phyloP scores from a whole-genome alignment of 805 yeast species.

The Candida argentea region DNA sequence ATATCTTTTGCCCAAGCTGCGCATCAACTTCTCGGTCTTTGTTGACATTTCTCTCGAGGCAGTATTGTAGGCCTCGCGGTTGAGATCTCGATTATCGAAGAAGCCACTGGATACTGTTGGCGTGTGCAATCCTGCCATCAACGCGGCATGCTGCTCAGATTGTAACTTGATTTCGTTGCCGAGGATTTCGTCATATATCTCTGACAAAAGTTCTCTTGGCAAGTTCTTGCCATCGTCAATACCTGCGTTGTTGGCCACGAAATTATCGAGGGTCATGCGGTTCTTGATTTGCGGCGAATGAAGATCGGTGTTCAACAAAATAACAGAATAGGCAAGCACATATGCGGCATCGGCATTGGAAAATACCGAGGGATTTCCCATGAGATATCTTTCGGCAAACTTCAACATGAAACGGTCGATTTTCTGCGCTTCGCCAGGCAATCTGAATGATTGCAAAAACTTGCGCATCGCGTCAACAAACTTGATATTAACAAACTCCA shows the following conservation, averaged over 20 bases:
- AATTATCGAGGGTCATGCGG: slow-evolving; percentile 83
- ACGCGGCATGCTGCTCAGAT: slow-evolving; percentile 90
- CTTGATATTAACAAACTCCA: slow-evolving; percentile 59
- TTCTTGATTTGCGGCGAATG: slow-evolving; percentile 81
- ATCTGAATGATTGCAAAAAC: slow-evolving; percentile 78
- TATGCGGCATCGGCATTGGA: slow-evolving; percentile 93
- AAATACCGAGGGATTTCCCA: slow-evolving; percentile 82
- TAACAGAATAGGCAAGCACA: slow-evolving; percentile 82
- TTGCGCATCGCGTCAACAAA: slow-evolving; percentile 82
- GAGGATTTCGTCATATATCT: slow-evolving; percentile 69
- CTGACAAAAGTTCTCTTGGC: slow-evolving; percentile 60
- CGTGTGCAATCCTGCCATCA: slow-evolving; percentile 53
- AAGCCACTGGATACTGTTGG: slow-evolving; percentile 36
- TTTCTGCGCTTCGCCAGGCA: slow-evolving; percentile 98
- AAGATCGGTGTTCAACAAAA: slow-evolving; percentile 88
- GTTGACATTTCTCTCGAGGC: slow-evolving; percentile 88
- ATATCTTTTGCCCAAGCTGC: slow-evolving; percentile 43
- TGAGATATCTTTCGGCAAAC: slow-evolving; percentile 85
- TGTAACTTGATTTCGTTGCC: slow-evolving; percentile 79
- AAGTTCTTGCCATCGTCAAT: slow-evolving; percentile 86
- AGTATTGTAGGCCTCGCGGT: slow-evolving; percentile 78
- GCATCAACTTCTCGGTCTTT: slow-evolving; percentile 79
- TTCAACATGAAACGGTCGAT: slow-evolving; percentile 95
- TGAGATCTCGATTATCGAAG: slow-evolving; percentile 59
- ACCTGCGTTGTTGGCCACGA: slow-evolving; percentile 78